Conservation (phyloP, 306 rosid genomes). For the Rubus parviflorus region DNA sequence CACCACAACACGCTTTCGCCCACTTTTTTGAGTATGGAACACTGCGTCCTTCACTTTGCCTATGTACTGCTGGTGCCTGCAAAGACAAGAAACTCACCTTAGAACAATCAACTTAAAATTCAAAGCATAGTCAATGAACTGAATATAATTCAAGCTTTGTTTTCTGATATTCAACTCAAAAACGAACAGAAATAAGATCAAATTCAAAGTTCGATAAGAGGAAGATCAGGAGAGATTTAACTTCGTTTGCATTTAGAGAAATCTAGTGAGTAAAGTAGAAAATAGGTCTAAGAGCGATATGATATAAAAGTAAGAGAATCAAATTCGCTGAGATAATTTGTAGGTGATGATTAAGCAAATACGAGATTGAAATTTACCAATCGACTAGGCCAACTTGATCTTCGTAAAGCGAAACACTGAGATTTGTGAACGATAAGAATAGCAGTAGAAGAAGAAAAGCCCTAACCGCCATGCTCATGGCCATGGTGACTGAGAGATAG, state of each 20-base stretch:
- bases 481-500: slow-evolving; percentile 56
- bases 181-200: neutral
- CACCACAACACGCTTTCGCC: slow-evolving; percentile 90
- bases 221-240: neutral
- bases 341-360: neutral
- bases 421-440: slow-evolving; percentile 33
- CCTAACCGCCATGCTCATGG: slow-evolving; percentile 73
- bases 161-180: neutral
- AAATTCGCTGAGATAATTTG: no score
- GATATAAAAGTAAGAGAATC: no score
- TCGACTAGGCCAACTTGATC: slow-evolving; percentile 98
- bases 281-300: neutral
- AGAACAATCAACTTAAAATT: neutral
- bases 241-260: slow-evolving; percentile 6
- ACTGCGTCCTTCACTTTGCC: slow-evolving; percentile 94
- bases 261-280: neutral
- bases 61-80: slow-evolving; percentile 88
- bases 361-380: slow-evolving; percentile 48
- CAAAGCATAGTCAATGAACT: neutral
- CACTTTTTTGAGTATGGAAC: slow-evolving; percentile 84
- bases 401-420: slow-evolving; percentile 62
- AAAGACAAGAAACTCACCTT: slow-evolving; percentile 6
- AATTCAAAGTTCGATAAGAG: neutral
- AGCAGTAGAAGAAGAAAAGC: slow-evolving; percentile 38
- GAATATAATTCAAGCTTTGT: neutral